phyloP scores from a whole-genome alignment of 306 rosid genomes.

The Pyrus bretschneideri region DNA sequence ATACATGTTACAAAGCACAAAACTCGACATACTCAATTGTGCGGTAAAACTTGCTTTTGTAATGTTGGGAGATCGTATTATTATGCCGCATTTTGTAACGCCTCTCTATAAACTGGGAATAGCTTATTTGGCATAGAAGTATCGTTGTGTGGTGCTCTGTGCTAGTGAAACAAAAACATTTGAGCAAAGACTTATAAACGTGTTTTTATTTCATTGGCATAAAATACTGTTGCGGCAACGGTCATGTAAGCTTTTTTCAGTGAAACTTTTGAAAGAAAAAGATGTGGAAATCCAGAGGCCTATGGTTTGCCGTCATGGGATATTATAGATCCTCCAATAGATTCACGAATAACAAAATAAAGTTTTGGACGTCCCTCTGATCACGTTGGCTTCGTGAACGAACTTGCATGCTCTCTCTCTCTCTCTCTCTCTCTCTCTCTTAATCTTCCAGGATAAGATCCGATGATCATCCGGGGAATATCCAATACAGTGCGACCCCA shows the following conservation, averaged over 20 bases:
- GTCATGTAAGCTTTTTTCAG: too few species aligned
- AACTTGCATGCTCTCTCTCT: background rate
- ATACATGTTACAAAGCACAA: background rate
- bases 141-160: too few species aligned
- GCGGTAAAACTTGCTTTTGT: too few species aligned
- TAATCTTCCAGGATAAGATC: conserved; percentile 39
- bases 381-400: background rate
- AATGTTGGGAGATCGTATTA: too few species aligned
- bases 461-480: conserved; percentile 5
- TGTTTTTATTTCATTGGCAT: too few species aligned
- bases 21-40: too few species aligned
- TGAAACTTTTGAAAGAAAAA: background rate
- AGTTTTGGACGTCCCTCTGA: conserved; percentile 12
- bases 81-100: too few species aligned
- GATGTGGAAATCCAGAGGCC: background rate
- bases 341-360: conserved; percentile 5
- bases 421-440: background rate
- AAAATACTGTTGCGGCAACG: too few species aligned
- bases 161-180: too few species aligned
- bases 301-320: background rate
- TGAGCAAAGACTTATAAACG: too few species aligned
- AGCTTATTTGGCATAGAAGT: too few species aligned
- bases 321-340: background rate
- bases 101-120: too few species aligned
- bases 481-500: conserved; percentile 29